These are phyloP conservation scores for Kondoa malvinella DNA, from an alignment of 768 basidiomycete species.

Conservation along the genomic window DNA sequence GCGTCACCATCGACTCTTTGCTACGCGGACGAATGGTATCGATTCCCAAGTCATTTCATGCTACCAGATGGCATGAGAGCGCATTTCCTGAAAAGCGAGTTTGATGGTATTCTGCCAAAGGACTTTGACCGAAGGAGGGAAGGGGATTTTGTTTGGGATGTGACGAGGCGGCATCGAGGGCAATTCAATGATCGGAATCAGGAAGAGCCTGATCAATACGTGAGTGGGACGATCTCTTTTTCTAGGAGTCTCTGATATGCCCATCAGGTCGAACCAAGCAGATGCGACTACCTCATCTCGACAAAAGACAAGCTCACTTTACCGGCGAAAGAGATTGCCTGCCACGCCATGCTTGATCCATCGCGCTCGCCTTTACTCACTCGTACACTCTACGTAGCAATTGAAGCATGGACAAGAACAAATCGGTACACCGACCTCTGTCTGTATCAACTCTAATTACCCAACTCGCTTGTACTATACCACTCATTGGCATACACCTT, in stretches of 20 bases:
- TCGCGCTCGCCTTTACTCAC: background rate
- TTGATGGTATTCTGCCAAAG: slow-evolving; percentile 70
- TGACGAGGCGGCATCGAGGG: background rate
- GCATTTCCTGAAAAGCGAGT: slow-evolving; percentile 81
- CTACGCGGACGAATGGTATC: slow-evolving; percentile 86
- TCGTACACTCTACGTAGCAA: background rate
- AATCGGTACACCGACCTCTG: background rate
- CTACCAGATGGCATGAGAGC: slow-evolving; percentile 66
- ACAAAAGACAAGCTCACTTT: background rate
- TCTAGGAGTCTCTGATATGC: background rate
- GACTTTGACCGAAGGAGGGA: slow-evolving; percentile 42
- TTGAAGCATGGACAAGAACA: background rate
- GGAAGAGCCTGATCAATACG: background rate
- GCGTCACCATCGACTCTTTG: slow-evolving; percentile 66
- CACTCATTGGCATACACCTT: too few relatives aligned
- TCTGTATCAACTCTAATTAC: too few relatives aligned
- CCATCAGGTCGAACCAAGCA: background rate
- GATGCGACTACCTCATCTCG: background rate
- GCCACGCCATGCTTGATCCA: background rate
- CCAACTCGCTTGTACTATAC: too few relatives aligned
- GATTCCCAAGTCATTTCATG: slow-evolving; percentile 79
- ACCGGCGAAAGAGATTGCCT: background rate
- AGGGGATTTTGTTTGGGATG: background rate
- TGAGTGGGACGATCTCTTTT: background rate
- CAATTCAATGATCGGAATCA: background rate